A percentile compares a stretch with the other conserved stretches of the same genome.
Conservation (phyloP, 208 protist genomes). For the Wallacemonas sp. region DNA sequence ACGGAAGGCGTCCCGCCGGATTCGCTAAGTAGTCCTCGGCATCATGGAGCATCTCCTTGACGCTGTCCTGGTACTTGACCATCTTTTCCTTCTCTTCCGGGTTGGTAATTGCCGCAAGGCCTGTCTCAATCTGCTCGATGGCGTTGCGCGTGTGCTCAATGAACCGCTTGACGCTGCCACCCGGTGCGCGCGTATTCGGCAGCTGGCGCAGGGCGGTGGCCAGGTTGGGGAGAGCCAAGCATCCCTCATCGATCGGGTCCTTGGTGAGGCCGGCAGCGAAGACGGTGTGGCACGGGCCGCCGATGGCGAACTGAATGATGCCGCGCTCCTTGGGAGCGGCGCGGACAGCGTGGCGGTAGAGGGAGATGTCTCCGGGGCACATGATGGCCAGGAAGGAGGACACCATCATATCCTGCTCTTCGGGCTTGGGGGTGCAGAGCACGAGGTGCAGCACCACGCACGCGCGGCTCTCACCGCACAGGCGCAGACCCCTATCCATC, state of each 20-base stretch:
- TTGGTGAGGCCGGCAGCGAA: conserved; percentile 27
- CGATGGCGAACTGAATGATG: conserved; percentile 29
- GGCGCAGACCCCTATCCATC: conserved; percentile 34
- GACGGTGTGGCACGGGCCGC: conserved; percentile 39
- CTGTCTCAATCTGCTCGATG: conserved; percentile 18
- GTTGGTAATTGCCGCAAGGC: conserved; percentile 17
- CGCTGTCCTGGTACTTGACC: conserved; percentile 30
- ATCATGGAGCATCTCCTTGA: conserved; percentile 23
- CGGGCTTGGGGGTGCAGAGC: conserved; percentile 25
- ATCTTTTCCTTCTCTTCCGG: conserved; percentile 28
- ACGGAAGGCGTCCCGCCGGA: conserved; percentile 24
- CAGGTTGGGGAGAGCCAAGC: conserved; percentile 27
- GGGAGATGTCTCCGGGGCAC: conserved; percentile 28
- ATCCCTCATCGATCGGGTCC: conserved; percentile 37
- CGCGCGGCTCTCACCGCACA: conserved; percentile 38
- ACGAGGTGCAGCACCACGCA: conserved; percentile 46
- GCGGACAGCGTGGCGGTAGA: conserved; percentile 30
- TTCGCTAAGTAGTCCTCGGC: conserved; percentile 34
- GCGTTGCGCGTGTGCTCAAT: conserved; percentile 26
- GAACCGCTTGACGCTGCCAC: conserved; percentile 36
- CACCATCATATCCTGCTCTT: conserved; percentile 34
- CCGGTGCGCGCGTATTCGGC: conserved; percentile 24
- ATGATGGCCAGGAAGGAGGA: conserved; percentile 31
- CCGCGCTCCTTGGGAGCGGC: conserved; percentile 25
- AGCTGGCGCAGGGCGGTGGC: conserved; percentile 20